Base-by-base conservation (phyloP, 768 basidiomycete genomes). In the Xerocomellus amylosporus region DNA sequence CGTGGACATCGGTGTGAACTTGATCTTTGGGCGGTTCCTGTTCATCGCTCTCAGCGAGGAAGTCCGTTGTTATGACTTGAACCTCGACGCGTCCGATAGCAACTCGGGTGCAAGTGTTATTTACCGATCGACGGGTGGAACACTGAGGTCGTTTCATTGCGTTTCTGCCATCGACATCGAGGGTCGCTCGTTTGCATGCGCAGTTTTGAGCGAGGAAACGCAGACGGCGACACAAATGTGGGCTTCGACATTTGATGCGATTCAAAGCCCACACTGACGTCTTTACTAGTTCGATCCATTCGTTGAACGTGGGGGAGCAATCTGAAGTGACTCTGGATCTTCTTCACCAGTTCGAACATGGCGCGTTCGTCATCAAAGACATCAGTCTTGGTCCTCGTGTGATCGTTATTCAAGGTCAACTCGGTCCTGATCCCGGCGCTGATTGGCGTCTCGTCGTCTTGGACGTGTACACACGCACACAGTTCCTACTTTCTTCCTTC, bases 11-110 rank as follows among this genome's bases (percentile, higher is more conserved):
- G 0, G 30, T 9, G 58, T 42, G 1, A 49, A 42, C 24, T 36
- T 66, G 36, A 40, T 66, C 37, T 54, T 60, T 51, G 61, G 60
- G 8, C 55, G 46, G 15, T 66, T 55, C 39, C 24, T 62, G 17
- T 5, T 65, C 31, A 8, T 62, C 22, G 63, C 53, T 22, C 37
- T 65, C 26, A 44, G 15, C 17, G 46, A 58, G 14, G 51, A 56
- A 46, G 43, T 64, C 13, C 51, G 54, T 8, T 64, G 63, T 12
- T 58, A 65, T 49, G 53, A 62, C 30, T 20, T 58, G 52, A 41
- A 33, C 40, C 38, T 52, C 4, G 42, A 46, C 12, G 8, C 20
- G 4, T n/a, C n/a, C 24, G 46, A 54, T 24, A 33, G 41, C 14
- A 42, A 47, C 37, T 41, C 57, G 12, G 41, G 42, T 8, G 46